Evolutionary conservation across 1,139 yeast genomes (phyloP).

Genomic region (Scheffersomyces parashehatae): DNA sequence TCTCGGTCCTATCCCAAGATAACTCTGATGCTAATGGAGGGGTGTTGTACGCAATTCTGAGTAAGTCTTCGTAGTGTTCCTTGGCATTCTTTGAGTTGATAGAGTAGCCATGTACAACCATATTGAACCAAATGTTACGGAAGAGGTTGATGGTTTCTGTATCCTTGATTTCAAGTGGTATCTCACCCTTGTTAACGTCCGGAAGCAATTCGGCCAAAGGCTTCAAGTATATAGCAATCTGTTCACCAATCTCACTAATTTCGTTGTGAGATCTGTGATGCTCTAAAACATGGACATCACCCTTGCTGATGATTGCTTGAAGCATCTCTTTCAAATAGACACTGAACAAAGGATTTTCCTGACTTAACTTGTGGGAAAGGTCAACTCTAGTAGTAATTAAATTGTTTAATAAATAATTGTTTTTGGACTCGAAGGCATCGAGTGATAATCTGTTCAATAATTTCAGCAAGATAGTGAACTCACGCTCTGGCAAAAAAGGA

Average conservation of each 20-base stretch:
- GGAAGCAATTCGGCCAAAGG: constrained; percentile 83
- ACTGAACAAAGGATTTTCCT: constrained; percentile 48
- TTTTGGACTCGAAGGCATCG: constrained; percentile 35
- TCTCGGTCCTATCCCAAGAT: constrained; percentile 85
- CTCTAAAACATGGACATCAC: constrained; percentile 77
- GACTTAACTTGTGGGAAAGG: constrained; percentile 50
- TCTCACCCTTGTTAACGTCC: constrained; percentile 40
- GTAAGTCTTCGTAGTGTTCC: constrained; percentile 49
- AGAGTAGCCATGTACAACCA: constrained; percentile 88
- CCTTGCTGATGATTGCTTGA: constrained; percentile 68
- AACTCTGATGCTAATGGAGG: constrained; percentile 92
- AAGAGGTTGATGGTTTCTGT: constrained; percentile 57
- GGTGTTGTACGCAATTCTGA: constrained; percentile 78
- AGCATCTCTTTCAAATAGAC: constrained; percentile 68
- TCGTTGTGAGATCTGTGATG: constrained; percentile 83
- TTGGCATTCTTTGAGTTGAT: constrained; percentile 57
- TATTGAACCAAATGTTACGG: constrained; percentile 91
- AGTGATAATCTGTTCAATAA: constrained; percentile 42
- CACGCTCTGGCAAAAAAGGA: constrained; percentile 58
- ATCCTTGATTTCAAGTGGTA: constrained; percentile 40
- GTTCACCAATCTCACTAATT: constrained; percentile 74
- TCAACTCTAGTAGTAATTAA: constrained; percentile 50
- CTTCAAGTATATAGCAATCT: constrained; percentile 63
- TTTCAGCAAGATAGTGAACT: constrained; percentile 54
- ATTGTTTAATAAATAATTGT: constrained; percentile 33